Evolutionary conservation across 352 stramenopile genomes (phyloP), one percentile per base, ranked within the genome.

Genomic region (Globisporangium cylindrosporum): DNA sequence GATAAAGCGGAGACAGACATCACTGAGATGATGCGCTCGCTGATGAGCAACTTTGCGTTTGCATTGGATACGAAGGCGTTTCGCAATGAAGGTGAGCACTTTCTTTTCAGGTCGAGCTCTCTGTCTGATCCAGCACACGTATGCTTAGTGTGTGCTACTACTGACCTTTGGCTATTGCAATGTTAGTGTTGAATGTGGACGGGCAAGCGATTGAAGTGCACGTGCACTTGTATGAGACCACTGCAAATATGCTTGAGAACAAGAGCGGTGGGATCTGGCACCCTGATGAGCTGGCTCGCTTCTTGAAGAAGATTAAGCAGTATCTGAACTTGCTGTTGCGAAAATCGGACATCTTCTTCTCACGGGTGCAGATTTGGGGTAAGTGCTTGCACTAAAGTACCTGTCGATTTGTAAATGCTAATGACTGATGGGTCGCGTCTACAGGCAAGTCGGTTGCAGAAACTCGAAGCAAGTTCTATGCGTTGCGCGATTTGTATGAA

Each of bases 191-290:
- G 7, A 24, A 66, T 18, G 65, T 76, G 7, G 71, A 82, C 22
- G 74, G 69, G 1, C 66, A 75, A 60, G 48, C 82, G 38, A 56
- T 92, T 20, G 80, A 77, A 34, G 77, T 91, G 25, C 76, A 91
- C 49, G 78, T 92, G 60, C 76, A 91, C 66, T 69, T 94, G 53
- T 89, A 92, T 62, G 82, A 93, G 68, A 91, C 83, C 6, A 88
- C 89, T 34, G 69, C 67, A 56, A 56, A 70, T 20, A 71, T 93
- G 38, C 59, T 69, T 3, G 87, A 94, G 64, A 94, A 93, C 68
- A 71, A 70, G 22, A 60, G 62, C 22, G 84, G 79, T 15, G 82
- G 80, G 2, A 71, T 91, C 12, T 93, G 83, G 84, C 72, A 88
- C 59, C 84, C 86, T 1, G 84, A 91, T 56, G 79, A 92, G 51